These are phyloP conservation scores for Bonia amplexicaulis DNA, from an alignment of 176 grass and related monocot genomes.

Conservation along the genomic window DNA sequence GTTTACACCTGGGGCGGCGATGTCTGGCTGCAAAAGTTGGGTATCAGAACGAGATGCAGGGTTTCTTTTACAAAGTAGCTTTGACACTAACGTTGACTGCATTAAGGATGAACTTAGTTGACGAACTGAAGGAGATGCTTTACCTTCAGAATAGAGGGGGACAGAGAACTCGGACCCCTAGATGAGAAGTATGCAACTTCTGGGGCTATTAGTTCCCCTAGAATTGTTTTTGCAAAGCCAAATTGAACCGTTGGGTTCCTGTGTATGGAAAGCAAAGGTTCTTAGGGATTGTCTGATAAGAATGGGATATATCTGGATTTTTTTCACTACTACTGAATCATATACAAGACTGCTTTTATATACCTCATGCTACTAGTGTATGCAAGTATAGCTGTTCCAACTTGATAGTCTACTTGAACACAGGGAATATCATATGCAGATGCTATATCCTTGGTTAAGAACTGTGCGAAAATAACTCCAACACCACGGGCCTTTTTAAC, in stretches of 20 bases:
- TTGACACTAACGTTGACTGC: background rate
- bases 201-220: slow-evolving; percentile 76
- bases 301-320: background rate
- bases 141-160: slow-evolving; percentile 85
- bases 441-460: slow-evolving; percentile 79
- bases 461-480: slow-evolving; percentile 78
- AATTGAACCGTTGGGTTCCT: slow-evolving; percentile 69
- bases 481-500: slow-evolving; percentile 64
- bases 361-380: slow-evolving; percentile 75
- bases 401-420: slow-evolving; percentile 88
- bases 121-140: background rate
- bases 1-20: slow-evolving; percentile 92
- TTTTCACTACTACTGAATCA: background rate
- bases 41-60: background rate
- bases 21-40: slow-evolving; percentile 63
- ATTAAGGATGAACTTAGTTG: background rate
- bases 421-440: slow-evolving; percentile 76
- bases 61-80: background rate
- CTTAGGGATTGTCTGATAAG: background rate
- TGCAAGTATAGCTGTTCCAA: slow-evolving; percentile 68
- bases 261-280: slow-evolving; percentile 1
- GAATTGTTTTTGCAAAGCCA: slow-evolving; percentile 58
- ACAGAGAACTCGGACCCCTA: slow-evolving; percentile 80
- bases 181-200: slow-evolving; percentile 96
- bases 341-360: background rate